Evolutionary conservation across 805 yeast genomes (phyloP).

Genomic region (Cyberlindnera mycetangii): DNA sequence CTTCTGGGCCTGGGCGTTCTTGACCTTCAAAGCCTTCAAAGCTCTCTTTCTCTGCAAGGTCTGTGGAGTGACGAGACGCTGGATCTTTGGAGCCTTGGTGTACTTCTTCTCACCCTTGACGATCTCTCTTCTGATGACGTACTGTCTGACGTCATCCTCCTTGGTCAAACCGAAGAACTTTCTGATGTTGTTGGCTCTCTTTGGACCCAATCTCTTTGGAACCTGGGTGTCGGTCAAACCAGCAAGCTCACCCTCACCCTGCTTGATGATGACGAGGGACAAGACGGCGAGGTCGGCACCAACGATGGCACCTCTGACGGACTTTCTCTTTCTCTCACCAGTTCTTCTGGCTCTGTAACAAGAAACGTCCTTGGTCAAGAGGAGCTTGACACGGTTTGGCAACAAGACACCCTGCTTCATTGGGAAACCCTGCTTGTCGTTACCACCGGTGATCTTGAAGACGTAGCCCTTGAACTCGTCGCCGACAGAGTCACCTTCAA

Average conservation of each 20-base stretch:
- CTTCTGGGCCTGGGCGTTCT: slow-evolving; percentile 98
- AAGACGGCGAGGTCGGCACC: slow-evolving; percentile 95
- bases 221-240: slow-evolving; percentile 93
- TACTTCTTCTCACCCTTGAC: slow-evolving; percentile 97
- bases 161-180: slow-evolving; percentile 97
- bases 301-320: slow-evolving; percentile 99
- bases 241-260: slow-evolving; percentile 93
- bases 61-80: slow-evolving; percentile 99
- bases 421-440: slow-evolving; percentile 99
- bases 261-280: slow-evolving; percentile 90
- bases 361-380: slow-evolving; percentile 90
- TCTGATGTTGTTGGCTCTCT: slow-evolving; percentile 99
- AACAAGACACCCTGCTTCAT: slow-evolving; percentile 99
- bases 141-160: slow-evolving; percentile 64
- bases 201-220: slow-evolving; percentile 99
- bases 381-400: slow-evolving; percentile 98
- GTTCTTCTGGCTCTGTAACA: slow-evolving; percentile 99
- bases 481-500: slow-evolving; percentile 96
- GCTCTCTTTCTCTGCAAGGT: slow-evolving; percentile 99
- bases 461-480: slow-evolving; percentile 99
- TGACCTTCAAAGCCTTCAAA: slow-evolving; percentile 87
- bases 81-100: slow-evolving; percentile 99
- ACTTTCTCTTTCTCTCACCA: slow-evolving; percentile 99
- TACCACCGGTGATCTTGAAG: slow-evolving; percentile 99
- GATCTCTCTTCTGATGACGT: slow-evolving; percentile 97